Evolutionary conservation across 148 eudicot species (phyloP).

Genomic region (Linanthus parryae): DNA sequence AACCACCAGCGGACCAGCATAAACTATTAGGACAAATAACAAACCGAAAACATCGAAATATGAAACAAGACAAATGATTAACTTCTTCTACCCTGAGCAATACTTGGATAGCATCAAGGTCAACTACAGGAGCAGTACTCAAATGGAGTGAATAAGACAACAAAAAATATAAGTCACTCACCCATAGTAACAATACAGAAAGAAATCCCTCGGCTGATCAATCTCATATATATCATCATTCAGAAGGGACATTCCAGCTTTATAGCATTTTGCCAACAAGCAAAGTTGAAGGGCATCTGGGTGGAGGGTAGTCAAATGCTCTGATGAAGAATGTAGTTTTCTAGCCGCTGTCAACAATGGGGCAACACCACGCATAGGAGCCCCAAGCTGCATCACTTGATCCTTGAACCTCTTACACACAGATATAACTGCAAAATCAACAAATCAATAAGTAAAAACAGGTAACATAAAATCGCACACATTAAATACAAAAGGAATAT

Average conservation of each 20-base stretch:
- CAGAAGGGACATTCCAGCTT: conserved; percentile 52
- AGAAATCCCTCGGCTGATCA: conserved; percentile 81
- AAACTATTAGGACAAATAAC: too few relatives aligned
- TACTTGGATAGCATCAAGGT: too few relatives aligned
- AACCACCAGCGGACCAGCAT: too few relatives aligned
- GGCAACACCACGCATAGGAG: conserved; percentile 80
- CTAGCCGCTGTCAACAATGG: conserved; percentile 65
- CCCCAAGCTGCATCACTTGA: conserved; percentile 50
- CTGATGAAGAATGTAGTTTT: conserved; percentile 66
- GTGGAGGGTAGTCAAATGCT: conserved; percentile 79
- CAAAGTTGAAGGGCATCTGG: conserved; percentile 86
- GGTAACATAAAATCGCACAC: not conserved
- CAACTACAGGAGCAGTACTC: conserved; percentile 2
- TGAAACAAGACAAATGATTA: too few relatives aligned
- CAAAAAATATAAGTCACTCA: conserved; percentile 24
- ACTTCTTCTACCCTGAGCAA: too few relatives aligned
- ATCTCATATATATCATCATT: conserved; percentile 82
- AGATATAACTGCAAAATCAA: conserved; percentile 48
- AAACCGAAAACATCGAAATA: too few relatives aligned
- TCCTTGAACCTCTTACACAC: conserved; percentile 87
- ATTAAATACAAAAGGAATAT: not conserved
- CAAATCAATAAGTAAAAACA: conserved; percentile 2
- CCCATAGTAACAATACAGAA: conserved; percentile 94
- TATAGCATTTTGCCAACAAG: conserved; percentile 74
- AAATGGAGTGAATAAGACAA: not conserved